phyloP scores from a whole-genome alignment of 2,329 filamentous ascomycete species.

The Coniella vitis region DNA sequence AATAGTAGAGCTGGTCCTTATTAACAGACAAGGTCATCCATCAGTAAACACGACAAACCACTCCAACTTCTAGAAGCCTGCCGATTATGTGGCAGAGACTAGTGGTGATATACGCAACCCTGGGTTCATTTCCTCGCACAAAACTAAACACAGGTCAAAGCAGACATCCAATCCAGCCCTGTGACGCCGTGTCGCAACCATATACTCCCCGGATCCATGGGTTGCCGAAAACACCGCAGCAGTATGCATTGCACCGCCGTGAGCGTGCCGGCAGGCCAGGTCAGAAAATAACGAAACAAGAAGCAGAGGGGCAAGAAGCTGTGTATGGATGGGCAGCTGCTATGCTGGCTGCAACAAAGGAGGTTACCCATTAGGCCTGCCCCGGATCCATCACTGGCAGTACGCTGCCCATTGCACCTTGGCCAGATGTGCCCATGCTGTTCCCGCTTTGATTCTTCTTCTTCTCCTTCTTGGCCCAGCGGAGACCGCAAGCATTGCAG shows the following conservation, averaged over 20 bases:
- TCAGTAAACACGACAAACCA: background rate
- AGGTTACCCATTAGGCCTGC: slow-evolving; percentile 1
- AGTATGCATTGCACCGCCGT: background rate
- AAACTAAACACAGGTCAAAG: background rate
- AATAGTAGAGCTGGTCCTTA: no score
- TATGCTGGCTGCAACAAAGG: background rate
- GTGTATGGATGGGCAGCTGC: no score
- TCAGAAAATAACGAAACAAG: background rate
- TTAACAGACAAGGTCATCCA: no score
- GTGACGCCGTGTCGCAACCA: slow-evolving; percentile 11
- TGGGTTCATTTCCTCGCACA: background rate
- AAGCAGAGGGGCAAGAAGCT: background rate
- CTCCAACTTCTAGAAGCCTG: background rate
- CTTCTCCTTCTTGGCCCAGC: slow-evolving; percentile 78
- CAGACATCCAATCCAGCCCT: no score
- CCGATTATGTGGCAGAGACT: background rate
- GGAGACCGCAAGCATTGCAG: slow-evolving; percentile 85
- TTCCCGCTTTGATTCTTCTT: slow-evolving; percentile 39
- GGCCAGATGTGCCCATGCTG: slow-evolving; percentile 7
- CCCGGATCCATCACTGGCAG: slow-evolving; percentile 8
- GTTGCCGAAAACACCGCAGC: no score
- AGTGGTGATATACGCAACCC: background rate
- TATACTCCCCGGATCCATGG: no score
- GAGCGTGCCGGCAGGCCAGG: background rate
- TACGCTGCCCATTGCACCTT: slow-evolving; percentile 5